Evolutionary conservation across 2,329 filamentous ascomycete species (phyloP).

Genomic region (Colletotrichum costaricense): DNA sequence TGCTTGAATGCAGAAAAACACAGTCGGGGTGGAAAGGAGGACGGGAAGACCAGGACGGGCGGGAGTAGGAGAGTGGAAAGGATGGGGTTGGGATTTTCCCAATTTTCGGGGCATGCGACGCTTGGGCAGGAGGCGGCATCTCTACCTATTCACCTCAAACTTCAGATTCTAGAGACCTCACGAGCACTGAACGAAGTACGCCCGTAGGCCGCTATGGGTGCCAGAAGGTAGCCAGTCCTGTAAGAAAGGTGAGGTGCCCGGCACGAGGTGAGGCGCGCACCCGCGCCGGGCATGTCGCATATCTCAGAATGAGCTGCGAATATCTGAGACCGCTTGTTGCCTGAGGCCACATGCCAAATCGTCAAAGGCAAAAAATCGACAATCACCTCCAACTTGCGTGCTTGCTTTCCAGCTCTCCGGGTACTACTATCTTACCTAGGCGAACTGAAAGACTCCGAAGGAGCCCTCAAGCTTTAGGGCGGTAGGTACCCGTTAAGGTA

Average conservation of each 20-base stretch:
- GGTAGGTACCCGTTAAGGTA: not conserved
- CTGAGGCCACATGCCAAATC: constrained; percentile 26
- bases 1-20: constrained; percentile 21
- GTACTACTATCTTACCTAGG: too few relatives aligned
- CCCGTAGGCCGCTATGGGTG: too few relatives aligned
- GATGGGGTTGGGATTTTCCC: constrained; percentile 42
- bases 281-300: constrained; percentile 6
- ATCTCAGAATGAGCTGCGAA: constrained; percentile 32
- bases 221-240: too few relatives aligned
- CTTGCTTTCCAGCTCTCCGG: not conserved
- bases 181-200: too few relatives aligned
- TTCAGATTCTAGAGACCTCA: constrained; percentile 22
- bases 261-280: too few relatives aligned
- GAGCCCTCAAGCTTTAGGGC: too few relatives aligned
- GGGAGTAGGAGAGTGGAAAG: constrained; percentile 31
- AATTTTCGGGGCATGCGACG: constrained; percentile 38
- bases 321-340: constrained; percentile 30
- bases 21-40: constrained; percentile 7
- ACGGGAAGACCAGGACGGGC: not conserved
- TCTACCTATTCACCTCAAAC: too few relatives aligned
- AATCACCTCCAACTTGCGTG: not conserved
- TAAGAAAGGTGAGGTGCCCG: too few relatives aligned
- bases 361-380: not conserved
- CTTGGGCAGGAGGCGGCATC: constrained; percentile 33
- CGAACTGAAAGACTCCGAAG: too few relatives aligned